phyloP scores from a whole-genome alignment of 2,329 filamentous ascomycete species.

The Colletotrichum graminicola region DNA sequence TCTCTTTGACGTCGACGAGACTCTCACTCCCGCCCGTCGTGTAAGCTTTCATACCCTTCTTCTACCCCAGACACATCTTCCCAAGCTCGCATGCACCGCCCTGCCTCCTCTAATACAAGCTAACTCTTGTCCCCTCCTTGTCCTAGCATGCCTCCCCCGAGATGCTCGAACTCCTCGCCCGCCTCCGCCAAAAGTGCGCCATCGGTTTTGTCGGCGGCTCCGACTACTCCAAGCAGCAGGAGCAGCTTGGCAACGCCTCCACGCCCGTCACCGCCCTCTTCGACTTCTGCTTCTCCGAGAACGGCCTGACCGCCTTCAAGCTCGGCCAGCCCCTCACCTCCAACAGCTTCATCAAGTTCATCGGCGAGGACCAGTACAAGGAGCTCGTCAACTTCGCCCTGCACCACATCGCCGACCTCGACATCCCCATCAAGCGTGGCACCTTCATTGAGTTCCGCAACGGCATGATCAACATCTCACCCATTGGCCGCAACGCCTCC shows the following conservation, averaged over 20 bases:
- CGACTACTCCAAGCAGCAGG: slow-evolving; percentile 93
- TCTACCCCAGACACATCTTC: neutral
- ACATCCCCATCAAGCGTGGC: slow-evolving; percentile 85
- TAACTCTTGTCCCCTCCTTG: slow-evolving; percentile 38
- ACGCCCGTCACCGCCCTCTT: slow-evolving; percentile 85
- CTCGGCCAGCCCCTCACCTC: slow-evolving; percentile 80
- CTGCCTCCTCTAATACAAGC: slow-evolving; percentile 16
- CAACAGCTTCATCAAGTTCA: slow-evolving; percentile 90
- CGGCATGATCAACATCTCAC: slow-evolving; percentile 90
- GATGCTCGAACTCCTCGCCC: slow-evolving; percentile 84
- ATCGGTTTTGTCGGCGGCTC: slow-evolving; percentile 95
- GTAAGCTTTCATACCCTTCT: slow-evolving; percentile 61
- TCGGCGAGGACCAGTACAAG: slow-evolving; percentile 89
- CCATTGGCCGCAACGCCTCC: slow-evolving; percentile 88
- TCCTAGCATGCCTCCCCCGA: slow-evolving; percentile 77
- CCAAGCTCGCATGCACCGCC: neutral
- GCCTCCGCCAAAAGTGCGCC: slow-evolving; percentile 86
- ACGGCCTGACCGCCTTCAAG: slow-evolving; percentile 92
- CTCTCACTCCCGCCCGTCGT: slow-evolving; percentile 84
- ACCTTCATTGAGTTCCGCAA: slow-evolving; percentile 92
- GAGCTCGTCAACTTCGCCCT: slow-evolving; percentile 80
- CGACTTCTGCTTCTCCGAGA: slow-evolving; percentile 98
- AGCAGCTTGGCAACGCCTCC: slow-evolving; percentile 81
- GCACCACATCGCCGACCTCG: slow-evolving; percentile 86
- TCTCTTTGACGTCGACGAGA: slow-evolving; percentile 97